phyloP scores from a whole-genome alignment of 2,329 filamentous ascomycete genomes.

The Xylaria sp. region DNA sequence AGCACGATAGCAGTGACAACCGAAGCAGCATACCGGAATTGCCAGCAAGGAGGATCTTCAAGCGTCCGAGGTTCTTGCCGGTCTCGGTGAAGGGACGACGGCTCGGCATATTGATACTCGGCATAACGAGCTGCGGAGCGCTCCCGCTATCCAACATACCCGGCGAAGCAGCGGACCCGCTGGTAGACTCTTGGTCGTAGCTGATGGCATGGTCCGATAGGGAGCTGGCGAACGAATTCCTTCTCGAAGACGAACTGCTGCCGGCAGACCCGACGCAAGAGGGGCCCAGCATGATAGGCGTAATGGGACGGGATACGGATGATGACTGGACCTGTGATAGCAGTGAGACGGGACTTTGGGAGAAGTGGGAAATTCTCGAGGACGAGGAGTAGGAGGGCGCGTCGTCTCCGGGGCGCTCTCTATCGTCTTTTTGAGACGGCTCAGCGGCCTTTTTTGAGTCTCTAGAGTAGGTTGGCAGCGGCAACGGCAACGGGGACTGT shows the following conservation, averaged over 20 bases:
- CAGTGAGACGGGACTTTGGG: constrained; percentile 50
- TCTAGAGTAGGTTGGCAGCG: constrained; percentile 41
- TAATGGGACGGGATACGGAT: constrained; percentile 57
- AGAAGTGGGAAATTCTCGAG: constrained; percentile 48
- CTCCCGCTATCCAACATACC: constrained; percentile 60
- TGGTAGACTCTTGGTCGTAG: constrained; percentile 60
- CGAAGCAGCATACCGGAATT: constrained; percentile 68
- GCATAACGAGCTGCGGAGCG: constrained; percentile 93
- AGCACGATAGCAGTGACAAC: constrained; percentile 33
- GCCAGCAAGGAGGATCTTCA: constrained; percentile 91
- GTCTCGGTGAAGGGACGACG: constrained; percentile 89
- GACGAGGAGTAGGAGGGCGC: constrained; percentile 46
- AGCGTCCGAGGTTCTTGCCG: constrained; percentile 83
- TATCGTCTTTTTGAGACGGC: constrained; percentile 42
- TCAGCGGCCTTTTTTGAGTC: constrained; percentile 50
- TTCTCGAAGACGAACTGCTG: constrained; percentile 62
- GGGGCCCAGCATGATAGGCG: constrained; percentile 57
- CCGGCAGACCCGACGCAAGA: constrained; percentile 56
- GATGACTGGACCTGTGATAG: constrained; percentile 47
- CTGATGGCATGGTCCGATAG: constrained; percentile 58
- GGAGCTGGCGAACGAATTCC: constrained; percentile 62
- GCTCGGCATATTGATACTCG: constrained; percentile 89
- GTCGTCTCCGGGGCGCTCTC: constrained; percentile 38
- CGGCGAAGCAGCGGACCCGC: constrained; percentile 58
- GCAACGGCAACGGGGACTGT: constrained; percentile 44